A percentile compares a stretch with the other conserved stretches of the same genome.
phyloP scores from a whole-genome alignment of 1,284 basidiomycete species.

The Bothia castanella region DNA sequence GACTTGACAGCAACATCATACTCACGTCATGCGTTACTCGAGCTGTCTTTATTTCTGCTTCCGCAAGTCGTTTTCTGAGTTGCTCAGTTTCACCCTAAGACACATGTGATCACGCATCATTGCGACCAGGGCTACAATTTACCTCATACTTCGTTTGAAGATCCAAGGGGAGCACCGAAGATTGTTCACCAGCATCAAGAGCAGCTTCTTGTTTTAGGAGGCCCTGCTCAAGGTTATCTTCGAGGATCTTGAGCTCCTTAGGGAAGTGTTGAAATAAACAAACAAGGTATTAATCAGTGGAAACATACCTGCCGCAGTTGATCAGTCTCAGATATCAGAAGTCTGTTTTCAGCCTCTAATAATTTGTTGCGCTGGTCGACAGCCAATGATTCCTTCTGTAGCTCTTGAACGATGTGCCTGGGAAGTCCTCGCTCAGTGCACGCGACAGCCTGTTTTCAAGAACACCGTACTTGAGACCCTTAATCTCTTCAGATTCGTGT shows the following conservation, averaged over 20 bases:
- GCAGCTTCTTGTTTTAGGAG: constrained; percentile 50
- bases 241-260: constrained; percentile 68
- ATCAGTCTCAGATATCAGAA: constrained; percentile 69
- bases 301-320: constrained; percentile 65
- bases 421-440: constrained; percentile 7
- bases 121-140: constrained; percentile 14
- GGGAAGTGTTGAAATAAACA: constrained; percentile 5
- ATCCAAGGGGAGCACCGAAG: constrained; percentile 28
- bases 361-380: constrained; percentile 63
- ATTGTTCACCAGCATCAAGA: constrained; percentile 34
- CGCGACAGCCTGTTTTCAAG: neutral
- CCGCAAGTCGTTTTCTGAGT: constrained; percentile 61
- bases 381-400: constrained; percentile 77
- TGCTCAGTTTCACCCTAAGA: constrained; percentile 62
- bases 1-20: constrained; percentile 5
- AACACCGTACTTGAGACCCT: constrained; percentile 64
- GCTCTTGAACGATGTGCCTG: constrained; percentile 83
- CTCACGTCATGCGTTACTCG: constrained; percentile 68
- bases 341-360: constrained; percentile 72
- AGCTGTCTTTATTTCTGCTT: constrained; percentile 69
- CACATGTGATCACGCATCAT: constrained; percentile 6
- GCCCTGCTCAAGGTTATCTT: constrained; percentile 70
- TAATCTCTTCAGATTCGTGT: constrained; percentile 61
- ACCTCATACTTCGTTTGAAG: constrained; percentile 57
- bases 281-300: neutral